phyloP scores from a whole-genome alignment of 1,284 basidiomycete species.

The Stygiomarasmius scandens region DNA sequence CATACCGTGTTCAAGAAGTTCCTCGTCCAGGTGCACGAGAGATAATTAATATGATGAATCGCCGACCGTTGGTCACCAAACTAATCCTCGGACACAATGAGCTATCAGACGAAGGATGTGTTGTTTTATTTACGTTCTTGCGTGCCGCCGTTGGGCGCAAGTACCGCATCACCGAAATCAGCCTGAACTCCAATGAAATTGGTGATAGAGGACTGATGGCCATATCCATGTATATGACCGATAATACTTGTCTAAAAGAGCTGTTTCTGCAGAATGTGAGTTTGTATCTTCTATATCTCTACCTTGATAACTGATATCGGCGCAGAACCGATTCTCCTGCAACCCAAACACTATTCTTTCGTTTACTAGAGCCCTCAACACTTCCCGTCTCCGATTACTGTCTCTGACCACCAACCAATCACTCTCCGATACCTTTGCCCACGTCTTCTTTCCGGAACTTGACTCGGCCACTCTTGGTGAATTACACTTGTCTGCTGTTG shows the following conservation, averaged over 20 bases:
- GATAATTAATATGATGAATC: slow-evolving; percentile 47
- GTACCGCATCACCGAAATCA: slow-evolving; percentile 56
- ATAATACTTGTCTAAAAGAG: slow-evolving; percentile 46
- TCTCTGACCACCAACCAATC: slow-evolving; percentile 45
- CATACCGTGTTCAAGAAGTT: slow-evolving; percentile 1
- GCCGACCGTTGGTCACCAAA: slow-evolving; percentile 46
- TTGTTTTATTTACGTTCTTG: slow-evolving; percentile 58
- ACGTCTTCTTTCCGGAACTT: slow-evolving; percentile 52
- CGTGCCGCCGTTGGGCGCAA: slow-evolving; percentile 47
- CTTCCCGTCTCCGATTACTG: slow-evolving; percentile 47
- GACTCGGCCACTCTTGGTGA: slow-evolving; percentile 50
- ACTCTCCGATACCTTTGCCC: slow-evolving; percentile 52
- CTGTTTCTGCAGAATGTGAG: slow-evolving; percentile 62
- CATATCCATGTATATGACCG: slow-evolving; percentile 53
- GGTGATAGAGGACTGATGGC: slow-evolving; percentile 56
- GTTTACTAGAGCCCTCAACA: slow-evolving; percentile 51
- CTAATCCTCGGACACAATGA: slow-evolving; percentile 60
- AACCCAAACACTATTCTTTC: slow-evolving; percentile 33
- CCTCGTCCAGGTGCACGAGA: slow-evolving; percentile 39
- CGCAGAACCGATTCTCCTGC: slow-evolving; percentile 49
- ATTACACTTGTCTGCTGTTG: slow-evolving; percentile 56
- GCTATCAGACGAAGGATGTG: slow-evolving; percentile 62
- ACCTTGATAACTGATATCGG: slow-evolving; percentile 5
- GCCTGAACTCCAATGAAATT: slow-evolving; percentile 56
- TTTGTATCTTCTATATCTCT: slow-evolving; percentile 11